These are phyloP conservation scores for Naganishia cerealis DNA, from an alignment of 1,284 basidiomycete genomes.

Conservation along the genomic window DNA sequence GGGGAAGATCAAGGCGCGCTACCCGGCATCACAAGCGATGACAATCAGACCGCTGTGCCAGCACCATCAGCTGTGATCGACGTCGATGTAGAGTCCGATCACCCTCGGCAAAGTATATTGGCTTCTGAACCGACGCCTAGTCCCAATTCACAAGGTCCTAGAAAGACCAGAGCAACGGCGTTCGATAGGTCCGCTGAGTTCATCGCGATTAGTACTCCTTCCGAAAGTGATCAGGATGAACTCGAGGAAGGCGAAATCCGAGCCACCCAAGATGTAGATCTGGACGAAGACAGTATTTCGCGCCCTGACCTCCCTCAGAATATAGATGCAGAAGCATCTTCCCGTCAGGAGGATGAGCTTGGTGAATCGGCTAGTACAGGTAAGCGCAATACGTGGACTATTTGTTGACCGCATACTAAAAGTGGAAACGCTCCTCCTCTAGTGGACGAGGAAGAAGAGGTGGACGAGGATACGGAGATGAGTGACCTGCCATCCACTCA, in stretches of 20 bases:
- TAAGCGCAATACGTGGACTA: background rate
- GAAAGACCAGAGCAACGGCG: background rate
- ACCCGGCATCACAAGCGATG: background rate
- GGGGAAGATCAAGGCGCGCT: background rate
- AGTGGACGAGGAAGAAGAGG: background rate
- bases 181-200: conserved; percentile 3
- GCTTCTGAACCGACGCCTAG: background rate
- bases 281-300: background rate
- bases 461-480: background rate
- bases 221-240: conserved; percentile 3
- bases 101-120: background rate
- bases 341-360: background rate
- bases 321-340: background rate
- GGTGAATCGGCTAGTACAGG: background rate
- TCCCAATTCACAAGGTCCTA: background rate
- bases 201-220: background rate
- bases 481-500: background rate
- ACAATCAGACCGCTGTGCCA: background rate
- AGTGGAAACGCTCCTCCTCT: background rate
- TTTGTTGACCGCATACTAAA: background rate
- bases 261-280: background rate
- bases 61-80: background rate
- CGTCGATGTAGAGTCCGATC: background rate
- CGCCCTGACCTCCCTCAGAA: background rate
- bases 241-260: conserved; percentile 18